Evolutionary conservation across 2,329 filamentous ascomycete genomes (phyloP).

Genomic region (Blumeria graminis): DNA sequence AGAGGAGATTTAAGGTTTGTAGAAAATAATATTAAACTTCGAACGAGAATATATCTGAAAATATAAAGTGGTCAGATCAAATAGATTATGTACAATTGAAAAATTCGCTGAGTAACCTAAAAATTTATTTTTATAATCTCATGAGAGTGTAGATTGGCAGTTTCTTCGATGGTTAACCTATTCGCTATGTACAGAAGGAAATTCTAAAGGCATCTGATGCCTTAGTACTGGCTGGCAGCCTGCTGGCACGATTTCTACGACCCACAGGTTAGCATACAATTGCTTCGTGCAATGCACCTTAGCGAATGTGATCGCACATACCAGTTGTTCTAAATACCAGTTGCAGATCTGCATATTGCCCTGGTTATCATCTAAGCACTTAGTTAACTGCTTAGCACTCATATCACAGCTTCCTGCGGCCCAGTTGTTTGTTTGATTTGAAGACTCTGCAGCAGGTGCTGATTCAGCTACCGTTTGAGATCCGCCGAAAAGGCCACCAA

Average conservation of each 20-base stretch:
- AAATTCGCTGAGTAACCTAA: too few species aligned
- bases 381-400: conserved; percentile 67
- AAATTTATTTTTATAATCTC: too few species aligned
- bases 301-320: conserved; percentile 11
- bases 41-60: too few species aligned
- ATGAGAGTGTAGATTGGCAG: too few species aligned
- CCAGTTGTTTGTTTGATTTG: conserved; percentile 25
- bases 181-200: too few species aligned
- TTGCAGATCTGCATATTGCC: conserved; percentile 91
- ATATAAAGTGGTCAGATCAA: too few species aligned
- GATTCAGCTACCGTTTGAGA: conserved; percentile 26
- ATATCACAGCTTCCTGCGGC: conserved; percentile 46
- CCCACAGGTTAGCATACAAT: conserved; percentile 3
- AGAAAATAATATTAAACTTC: too few species aligned
- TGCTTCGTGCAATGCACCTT: neutral
- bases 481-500: conserved; percentile 66
- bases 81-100: too few species aligned
- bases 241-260: conserved; percentile 55
- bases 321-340: conserved; percentile 93
- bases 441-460: conserved; percentile 26
- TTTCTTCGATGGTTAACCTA: too few species aligned
- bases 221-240: conserved; percentile 27
- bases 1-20: too few species aligned
- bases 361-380: conserved; percentile 86
- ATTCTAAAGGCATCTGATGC: neutral